Base-by-base conservation (phyloP, 2,329 filamentous ascomycete species). In the Pseudogymnoascus sp. region DNA sequence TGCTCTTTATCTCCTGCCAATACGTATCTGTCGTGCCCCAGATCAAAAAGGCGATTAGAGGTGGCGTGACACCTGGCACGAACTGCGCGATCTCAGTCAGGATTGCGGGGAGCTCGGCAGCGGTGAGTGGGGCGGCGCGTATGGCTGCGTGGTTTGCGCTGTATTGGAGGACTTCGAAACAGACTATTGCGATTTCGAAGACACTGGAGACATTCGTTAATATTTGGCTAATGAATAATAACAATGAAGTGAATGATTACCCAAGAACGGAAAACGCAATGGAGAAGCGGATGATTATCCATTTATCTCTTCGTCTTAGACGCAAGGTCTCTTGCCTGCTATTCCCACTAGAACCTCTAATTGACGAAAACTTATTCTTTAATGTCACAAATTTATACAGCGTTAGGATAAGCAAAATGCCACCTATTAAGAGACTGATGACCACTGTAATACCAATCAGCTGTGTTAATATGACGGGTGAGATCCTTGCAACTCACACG, bases 321-420 rank as follows among this genome's bases (percentile, higher is more conserved):
- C 47, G 47, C 26, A 34, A 7, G 5, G 26, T 18, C 5, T 57
- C 47, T 12, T 57, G 26, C 21, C 47, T 57, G 47, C 47, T 57
- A 34, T 57, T 57, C 8, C 47, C 47, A 12, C 47, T 57, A 7
- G 47, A 57, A 18, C 47, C 47, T 34, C 47, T 57, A 18, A 57
- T 12, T 18, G 47, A 57, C 3, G 26, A 57, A 12, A 57, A 57
- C n/a, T 57, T 57, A 11, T 34, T 57, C 8, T 57, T 57, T 34
- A 31, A 57, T 31, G n/a, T 71, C 12, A 80, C 67, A 61, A 80
- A 80, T 69, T 75, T 77, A 60, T 69, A 71, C 3, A 79, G 69
- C 37, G 78, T 78, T 23, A 75, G 70, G 5, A 77, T 51, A 21
- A 79, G 72, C 2, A 78, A 69, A 4, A 76, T 39, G 12, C 69